These are phyloP conservation scores for Hygrophorus pudorinus DNA, from an alignment of 768 basidiomycete genomes.

Conservation along the genomic window DNA sequence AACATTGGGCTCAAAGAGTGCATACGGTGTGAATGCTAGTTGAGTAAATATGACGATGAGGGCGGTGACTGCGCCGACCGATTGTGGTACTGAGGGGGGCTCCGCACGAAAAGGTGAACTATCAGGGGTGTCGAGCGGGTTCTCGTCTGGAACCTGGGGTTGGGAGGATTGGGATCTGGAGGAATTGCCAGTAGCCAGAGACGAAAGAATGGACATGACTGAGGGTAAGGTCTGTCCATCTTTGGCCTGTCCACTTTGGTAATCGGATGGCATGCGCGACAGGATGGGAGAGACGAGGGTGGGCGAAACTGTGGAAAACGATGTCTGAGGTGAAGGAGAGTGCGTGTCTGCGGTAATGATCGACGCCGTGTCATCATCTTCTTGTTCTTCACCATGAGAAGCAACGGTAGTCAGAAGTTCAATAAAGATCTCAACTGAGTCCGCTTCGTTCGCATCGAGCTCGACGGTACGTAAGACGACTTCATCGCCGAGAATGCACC, in stretches of 20 bases:
- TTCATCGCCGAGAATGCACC: conserved; percentile 62
- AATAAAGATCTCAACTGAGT: conserved; percentile 17
- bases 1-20: conserved; percentile 36
- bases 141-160: conserved; percentile 28
- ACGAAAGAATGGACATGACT: conserved; percentile 56
- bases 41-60: conserved; percentile 61
- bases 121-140: conserved; percentile 18
- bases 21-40: conserved; percentile 58
- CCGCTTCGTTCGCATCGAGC: conserved; percentile 14
- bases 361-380: conserved; percentile 32
- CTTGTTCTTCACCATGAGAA: conserved; percentile 24
- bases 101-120: conserved; percentile 14
- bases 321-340: conserved; percentile 22
- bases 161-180: conserved; percentile 53
- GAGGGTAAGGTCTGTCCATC: conserved; percentile 31
- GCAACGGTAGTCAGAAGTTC: conserved; percentile 34
- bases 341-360: conserved; percentile 28
- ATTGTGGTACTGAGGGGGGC: conserved; percentile 28
- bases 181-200: conserved; percentile 39
- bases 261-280: conserved; percentile 37
- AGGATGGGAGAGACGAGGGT: conserved; percentile 39
- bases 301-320: conserved; percentile 21
- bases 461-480: conserved; percentile 47
- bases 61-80: conserved; percentile 52
- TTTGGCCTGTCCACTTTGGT: conserved; percentile 17